phyloP scores from a whole-genome alignment of 164 flowering plant species.

The Magnolia kwangsiensis region DNA sequence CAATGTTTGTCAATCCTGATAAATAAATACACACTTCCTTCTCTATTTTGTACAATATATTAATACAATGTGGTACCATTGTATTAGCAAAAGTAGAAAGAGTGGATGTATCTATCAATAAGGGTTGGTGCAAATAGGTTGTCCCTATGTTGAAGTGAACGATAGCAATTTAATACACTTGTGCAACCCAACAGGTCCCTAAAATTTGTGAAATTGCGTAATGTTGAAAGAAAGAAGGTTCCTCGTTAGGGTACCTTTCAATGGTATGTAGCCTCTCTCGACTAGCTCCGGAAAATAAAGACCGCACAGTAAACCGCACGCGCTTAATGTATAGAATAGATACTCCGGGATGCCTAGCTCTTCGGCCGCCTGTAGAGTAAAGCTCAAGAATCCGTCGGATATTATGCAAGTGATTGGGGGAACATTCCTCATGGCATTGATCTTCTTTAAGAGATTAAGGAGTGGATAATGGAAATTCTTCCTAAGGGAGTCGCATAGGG shows the following conservation, averaged over 20 bases:
- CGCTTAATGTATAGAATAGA: conserved; percentile 29
- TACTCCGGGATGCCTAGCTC: conserved; percentile 28
- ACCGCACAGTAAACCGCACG: conserved; percentile 20
- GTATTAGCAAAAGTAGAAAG: no score
- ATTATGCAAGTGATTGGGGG: conserved; percentile 32
- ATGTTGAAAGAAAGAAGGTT: background rate
- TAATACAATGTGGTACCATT: no score
- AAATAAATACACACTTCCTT: no score
- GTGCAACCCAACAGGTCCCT: background rate
- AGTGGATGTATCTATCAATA: no score
- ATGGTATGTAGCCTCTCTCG: conserved; percentile 23
- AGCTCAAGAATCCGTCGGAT: conserved; percentile 34
- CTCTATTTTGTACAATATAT: no score
- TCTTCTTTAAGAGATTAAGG: conserved; percentile 19
- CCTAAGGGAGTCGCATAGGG: conserved; percentile 20
- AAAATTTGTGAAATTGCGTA: no score
- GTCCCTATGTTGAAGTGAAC: no score
- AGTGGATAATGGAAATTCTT: conserved; percentile 26
- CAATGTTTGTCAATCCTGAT: no score
- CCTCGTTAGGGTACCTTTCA: conserved; percentile 22
- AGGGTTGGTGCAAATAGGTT: no score
- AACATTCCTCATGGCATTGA: conserved; percentile 11
- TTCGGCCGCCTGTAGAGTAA: conserved; percentile 28
- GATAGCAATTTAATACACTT: no score
- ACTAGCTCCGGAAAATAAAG: conserved; percentile 12